phyloP scores from a whole-genome alignment of 768 basidiomycete species.

The Mycena venus region DNA sequence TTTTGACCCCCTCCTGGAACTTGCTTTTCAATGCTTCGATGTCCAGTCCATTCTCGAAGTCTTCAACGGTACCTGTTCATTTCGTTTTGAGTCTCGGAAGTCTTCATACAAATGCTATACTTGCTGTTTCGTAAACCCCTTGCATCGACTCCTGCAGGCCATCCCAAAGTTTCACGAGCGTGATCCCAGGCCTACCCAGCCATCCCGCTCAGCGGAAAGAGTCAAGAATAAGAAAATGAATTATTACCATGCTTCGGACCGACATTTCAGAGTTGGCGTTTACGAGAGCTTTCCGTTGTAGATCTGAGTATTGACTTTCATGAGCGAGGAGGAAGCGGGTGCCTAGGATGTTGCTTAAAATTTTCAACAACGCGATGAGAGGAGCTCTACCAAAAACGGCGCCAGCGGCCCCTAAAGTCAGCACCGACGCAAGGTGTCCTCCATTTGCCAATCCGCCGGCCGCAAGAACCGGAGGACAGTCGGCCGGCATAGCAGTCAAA shows the following conservation, averaged over 20 bases:
- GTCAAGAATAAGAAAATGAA: neutral
- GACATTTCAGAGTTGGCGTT: conserved; percentile 60
- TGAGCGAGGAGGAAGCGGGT: conserved; percentile 81
- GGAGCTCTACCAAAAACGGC: conserved; percentile 57
- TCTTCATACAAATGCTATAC: conserved; percentile 31
- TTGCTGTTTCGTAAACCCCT: conserved; percentile 68
- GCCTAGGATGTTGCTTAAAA: conserved; percentile 49
- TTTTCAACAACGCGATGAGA: neutral
- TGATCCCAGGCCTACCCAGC: conserved; percentile 65
- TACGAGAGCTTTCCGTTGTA: conserved; percentile 67
- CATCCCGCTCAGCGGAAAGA: neutral
- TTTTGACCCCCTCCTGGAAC: conserved; percentile 59
- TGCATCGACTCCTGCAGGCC: conserved; percentile 75
- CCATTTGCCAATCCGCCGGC: conserved; percentile 83
- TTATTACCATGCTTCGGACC: conserved; percentile 61
- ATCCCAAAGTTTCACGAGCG: conserved; percentile 66
- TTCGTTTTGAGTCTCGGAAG: conserved; percentile 32
- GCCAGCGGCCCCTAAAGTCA: conserved; percentile 78
- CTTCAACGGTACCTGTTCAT: conserved; percentile 66
- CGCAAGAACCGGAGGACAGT: conserved; percentile 70
- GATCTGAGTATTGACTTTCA: conserved; percentile 71
- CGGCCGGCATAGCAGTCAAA: conserved; percentile 55
- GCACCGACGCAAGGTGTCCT: conserved; percentile 71
- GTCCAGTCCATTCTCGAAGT: conserved; percentile 64
- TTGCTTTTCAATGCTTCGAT: conserved; percentile 57